These are phyloP conservation scores for Astrephomene gubernaculifera DNA, from an alignment of 139 green algal species.

Conservation along the genomic window DNA sequence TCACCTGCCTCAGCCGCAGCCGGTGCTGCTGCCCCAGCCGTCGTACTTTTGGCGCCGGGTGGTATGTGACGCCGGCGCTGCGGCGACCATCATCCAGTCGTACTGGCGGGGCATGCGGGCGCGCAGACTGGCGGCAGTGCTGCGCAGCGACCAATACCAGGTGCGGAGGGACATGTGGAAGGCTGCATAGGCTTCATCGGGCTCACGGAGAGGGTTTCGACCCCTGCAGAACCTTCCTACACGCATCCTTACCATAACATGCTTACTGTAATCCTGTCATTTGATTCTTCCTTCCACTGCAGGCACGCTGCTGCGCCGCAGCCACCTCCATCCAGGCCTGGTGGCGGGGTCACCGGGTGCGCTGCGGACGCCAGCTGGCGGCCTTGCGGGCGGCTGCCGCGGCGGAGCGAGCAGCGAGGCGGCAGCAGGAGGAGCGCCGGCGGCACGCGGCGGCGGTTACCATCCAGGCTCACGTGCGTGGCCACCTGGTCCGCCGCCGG, in stretches of 20 bases:
- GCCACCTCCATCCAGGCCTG: slow-evolving; percentile 3
- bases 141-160: not conserved
- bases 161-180: no score
- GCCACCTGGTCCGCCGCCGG: slow-evolving; percentile 20
- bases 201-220: no score
- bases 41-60: slow-evolving; percentile 11
- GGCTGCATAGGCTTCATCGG: no score
- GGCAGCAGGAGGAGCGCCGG: not conserved
- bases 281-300: no score
- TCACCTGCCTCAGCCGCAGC: not conserved
- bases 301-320: not conserved
- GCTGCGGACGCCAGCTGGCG: not conserved
- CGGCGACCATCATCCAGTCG: not conserved
- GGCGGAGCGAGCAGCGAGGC: not conserved
- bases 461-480: slow-evolving; percentile 37
- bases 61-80: not conserved
- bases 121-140: not conserved
- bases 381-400: not conserved
- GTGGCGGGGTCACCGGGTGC: slow-evolving; percentile 23
- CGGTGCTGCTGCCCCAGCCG: not conserved
- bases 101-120: not conserved
- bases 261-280: no score
- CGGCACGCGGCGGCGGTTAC: not conserved
- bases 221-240: no score
- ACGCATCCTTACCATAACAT: no score